Percentiles rank a stretch among this genome's conserved stretches.
phyloP scores from a whole-genome alignment of 2,329 filamentous ascomycete species.

The Plectosphaerella sp. region DNA sequence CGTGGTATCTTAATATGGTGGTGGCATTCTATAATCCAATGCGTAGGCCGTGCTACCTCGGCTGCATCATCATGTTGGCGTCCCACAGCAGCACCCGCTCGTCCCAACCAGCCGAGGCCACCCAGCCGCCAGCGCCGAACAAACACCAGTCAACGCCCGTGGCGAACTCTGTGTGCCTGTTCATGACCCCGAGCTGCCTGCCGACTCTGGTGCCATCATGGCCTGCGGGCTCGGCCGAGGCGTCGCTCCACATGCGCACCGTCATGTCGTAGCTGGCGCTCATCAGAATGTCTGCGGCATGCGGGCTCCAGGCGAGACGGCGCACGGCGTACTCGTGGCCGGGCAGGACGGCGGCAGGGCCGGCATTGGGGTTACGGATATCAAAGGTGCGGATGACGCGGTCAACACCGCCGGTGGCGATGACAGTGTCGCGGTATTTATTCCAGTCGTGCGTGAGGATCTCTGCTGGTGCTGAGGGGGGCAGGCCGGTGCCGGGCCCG shows the following conservation, averaged over 20 bases:
- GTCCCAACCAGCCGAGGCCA: constrained; percentile 92
- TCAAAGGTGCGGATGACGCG: constrained; percentile 85
- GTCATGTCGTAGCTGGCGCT: constrained; percentile 98
- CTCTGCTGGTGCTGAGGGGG: constrained; percentile 63
- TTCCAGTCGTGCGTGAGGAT: constrained; percentile 98
- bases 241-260: constrained; percentile 88
- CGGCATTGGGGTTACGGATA: constrained; percentile 68
- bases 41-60: background rate
- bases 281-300: constrained; percentile 81
- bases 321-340: constrained; percentile 92
- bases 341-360: constrained; percentile 67
- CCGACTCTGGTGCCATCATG: constrained; percentile 44
- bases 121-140: constrained; percentile 94
- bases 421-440: constrained; percentile 82
- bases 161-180: constrained; percentile 88
- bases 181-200: constrained; percentile 80
- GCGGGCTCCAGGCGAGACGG: constrained; percentile 85
- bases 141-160: constrained; percentile 98
- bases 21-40: too few species aligned
- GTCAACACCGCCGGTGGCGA: constrained; percentile 89
- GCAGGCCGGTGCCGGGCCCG: constrained; percentile 31
- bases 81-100: constrained; percentile 91
- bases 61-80: constrained; percentile 49
- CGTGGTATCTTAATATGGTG: background rate
- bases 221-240: constrained; percentile 30